Conservation (phyloP, 208 protist species). For the Crithidia acanthocephali region DNA sequence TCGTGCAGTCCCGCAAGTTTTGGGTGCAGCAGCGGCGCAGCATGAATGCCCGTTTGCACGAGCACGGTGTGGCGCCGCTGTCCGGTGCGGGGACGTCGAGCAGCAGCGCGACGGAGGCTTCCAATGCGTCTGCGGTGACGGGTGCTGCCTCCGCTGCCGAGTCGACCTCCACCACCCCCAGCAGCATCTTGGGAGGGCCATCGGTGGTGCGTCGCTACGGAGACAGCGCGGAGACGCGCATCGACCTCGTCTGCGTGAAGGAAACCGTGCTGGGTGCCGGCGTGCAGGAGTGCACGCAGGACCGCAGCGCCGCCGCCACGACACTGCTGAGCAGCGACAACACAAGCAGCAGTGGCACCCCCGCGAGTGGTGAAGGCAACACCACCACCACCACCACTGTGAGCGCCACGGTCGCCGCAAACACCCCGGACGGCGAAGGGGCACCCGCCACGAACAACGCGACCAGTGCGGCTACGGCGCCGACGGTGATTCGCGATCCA, state of each 20-base stretch:
- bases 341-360: neutral
- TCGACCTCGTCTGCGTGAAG: constrained; percentile 68
- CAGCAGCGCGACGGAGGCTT: neutral
- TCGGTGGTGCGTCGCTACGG: constrained; percentile 51
- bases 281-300: constrained; percentile 47
- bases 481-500: constrained; percentile 22
- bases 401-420: neutral
- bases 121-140: neutral
- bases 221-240: constrained; percentile 45
- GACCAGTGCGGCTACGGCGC: neutral
- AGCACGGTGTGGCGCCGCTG: constrained; percentile 15
- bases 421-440: neutral
- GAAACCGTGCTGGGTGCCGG: constrained; percentile 46
- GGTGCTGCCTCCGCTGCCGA: neutral
- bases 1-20: constrained; percentile 58
- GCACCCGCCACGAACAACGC: neutral
- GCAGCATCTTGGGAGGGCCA: neutral
- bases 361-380: neutral
- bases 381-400: neutral
- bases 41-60: constrained; percentile 14
- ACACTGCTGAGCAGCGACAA: constrained; percentile 8
- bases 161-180: too few species aligned
- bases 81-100: constrained; percentile 2
- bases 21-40: constrained; percentile 35
- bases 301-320: constrained; percentile 48